These are phyloP conservation scores for Acrocalymma vagum DNA, from an alignment of 2,329 filamentous ascomycete genomes.

Conservation along the genomic window DNA sequence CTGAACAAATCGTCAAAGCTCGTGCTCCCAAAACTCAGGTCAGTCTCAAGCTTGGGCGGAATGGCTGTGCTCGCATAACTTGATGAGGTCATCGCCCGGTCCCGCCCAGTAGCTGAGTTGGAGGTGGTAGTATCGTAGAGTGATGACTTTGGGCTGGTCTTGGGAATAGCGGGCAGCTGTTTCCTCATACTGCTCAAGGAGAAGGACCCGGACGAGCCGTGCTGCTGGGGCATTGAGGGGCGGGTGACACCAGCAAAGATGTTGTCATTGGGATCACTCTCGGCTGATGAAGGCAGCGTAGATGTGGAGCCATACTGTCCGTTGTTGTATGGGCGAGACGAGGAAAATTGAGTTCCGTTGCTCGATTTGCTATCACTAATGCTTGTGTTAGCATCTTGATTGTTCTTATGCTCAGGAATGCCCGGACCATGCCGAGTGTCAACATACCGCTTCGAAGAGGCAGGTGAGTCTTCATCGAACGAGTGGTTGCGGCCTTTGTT, in stretches of 20 bases:
- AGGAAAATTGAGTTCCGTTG: slow-evolving; percentile 46
- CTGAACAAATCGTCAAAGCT: slow-evolving; percentile 62
- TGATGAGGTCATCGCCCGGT: slow-evolving; percentile 57
- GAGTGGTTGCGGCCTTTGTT: slow-evolving; percentile 45
- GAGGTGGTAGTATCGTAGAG: slow-evolving; percentile 20
- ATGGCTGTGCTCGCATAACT: slow-evolving; percentile 58
- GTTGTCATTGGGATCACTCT: slow-evolving; percentile 47
- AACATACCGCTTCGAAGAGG: slow-evolving; percentile 47
- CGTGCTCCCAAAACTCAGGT: slow-evolving; percentile 46
- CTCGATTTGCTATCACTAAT: slow-evolving; percentile 51
- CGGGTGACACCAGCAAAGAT: slow-evolving; percentile 44
- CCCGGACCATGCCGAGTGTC: slow-evolving; percentile 19
- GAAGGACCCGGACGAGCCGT: slow-evolving; percentile 35
- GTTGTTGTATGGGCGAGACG: slow-evolving; percentile 45
- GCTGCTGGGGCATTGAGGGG: slow-evolving; percentile 37
- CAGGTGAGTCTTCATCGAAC: slow-evolving; percentile 45
- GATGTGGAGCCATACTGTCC: slow-evolving; percentile 47
- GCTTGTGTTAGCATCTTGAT: slow-evolving; percentile 38
- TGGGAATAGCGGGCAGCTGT: slow-evolving; percentile 36
- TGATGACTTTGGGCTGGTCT: slow-evolving; percentile 22
- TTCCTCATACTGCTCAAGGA: slow-evolving; percentile 33
- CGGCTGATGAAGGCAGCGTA: slow-evolving; percentile 51
- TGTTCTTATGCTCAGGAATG: too few species aligned
- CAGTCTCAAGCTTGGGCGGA: slow-evolving; percentile 60
- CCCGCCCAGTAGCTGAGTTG: too few species aligned